Percentiles rank a stretch among this genome's conserved stretches.
phyloP scores from a whole-genome alignment of 805 yeast species.

The Yamadazyma insecticola region DNA sequence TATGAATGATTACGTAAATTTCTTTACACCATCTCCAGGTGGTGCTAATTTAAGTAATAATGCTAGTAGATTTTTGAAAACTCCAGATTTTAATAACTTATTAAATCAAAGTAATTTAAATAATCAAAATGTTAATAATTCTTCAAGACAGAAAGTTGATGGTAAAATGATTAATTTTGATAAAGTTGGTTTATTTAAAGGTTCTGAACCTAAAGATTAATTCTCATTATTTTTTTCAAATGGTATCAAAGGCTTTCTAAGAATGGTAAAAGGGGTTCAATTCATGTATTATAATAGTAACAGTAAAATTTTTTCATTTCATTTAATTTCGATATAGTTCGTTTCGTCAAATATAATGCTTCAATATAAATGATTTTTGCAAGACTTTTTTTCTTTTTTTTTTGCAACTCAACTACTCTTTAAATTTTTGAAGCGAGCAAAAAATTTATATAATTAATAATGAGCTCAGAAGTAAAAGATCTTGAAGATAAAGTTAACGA shows the following conservation, averaged over 20 bases:
- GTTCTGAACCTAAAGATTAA: slow-evolving; percentile 7
- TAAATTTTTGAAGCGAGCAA: too few species aligned
- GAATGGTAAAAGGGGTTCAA: not conserved
- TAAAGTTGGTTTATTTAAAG: slow-evolving; percentile 24
- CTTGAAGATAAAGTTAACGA: slow-evolving; percentile 4
- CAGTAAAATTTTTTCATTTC: too few species aligned
- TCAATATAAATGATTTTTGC: not conserved
- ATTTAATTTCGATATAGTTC: too few species aligned
- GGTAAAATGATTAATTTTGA: slow-evolving; percentile 43
- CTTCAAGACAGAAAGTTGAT: slow-evolving; percentile 23
- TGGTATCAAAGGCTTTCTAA: too few species aligned
- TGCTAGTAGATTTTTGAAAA: slow-evolving; percentile 24
- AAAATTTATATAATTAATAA: not conserved
- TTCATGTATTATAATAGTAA: too few species aligned
- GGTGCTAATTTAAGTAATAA: slow-evolving; percentile 14
- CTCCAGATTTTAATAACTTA: slow-evolving; percentile 38
- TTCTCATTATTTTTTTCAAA: not conserved
- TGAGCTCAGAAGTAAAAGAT: slow-evolving; percentile 1
- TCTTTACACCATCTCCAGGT: slow-evolving; percentile 69
- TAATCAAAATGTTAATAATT: slow-evolving; percentile 4
- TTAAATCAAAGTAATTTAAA: slow-evolving; percentile 12
- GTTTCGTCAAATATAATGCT: too few species aligned
- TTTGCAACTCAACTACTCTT: too few species aligned
- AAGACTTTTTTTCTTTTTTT: too few species aligned
- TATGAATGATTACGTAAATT: slow-evolving; percentile 77